Conservation (phyloP, 2,329 filamentous ascomycete genomes). For the Trichoderma arundinaceum region DNA sequence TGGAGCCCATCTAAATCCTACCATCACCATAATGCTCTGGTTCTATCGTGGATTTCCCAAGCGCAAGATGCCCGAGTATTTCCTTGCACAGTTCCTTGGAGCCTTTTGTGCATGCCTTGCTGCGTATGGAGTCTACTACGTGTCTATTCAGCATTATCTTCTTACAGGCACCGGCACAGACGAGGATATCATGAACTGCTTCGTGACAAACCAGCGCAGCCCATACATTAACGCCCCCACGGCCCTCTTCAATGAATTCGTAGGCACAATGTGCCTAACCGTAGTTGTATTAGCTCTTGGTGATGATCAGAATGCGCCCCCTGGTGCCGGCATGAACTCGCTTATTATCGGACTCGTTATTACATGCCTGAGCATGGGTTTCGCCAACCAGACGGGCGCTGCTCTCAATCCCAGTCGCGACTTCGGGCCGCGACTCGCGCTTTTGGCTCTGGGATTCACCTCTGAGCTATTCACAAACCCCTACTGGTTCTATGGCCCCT, state of each 20-base stretch:
- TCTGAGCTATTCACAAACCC: no score
- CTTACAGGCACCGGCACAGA: background rate
- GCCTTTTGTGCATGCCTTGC: conserved; percentile 18
- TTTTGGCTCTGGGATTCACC: no score
- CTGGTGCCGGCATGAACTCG: conserved; percentile 16
- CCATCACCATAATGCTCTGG: conserved; percentile 14
- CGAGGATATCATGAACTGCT: conserved; percentile 16
- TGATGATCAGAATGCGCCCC: background rate
- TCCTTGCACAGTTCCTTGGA: conserved; percentile 9
- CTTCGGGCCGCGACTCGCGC: no score
- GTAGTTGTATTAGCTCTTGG: background rate
- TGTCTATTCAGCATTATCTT: conserved; percentile 20
- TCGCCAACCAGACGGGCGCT: conserved; percentile 9
- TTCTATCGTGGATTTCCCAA: conserved; percentile 19
- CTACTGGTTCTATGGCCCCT: no score
- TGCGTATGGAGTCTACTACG: conserved; percentile 16
- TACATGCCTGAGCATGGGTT: background rate
- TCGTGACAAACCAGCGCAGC: conserved; percentile 2
- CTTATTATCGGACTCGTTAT: background rate
- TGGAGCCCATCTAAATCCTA: conserved; percentile 12
- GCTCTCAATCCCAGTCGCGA: no score
- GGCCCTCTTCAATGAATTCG: no score
- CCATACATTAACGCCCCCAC: no score
- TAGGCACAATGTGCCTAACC: no score
- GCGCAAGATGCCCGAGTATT: conserved; percentile 19